Conservation (phyloP, 805 yeast genomes). For the Ogataea neopini region DNA sequence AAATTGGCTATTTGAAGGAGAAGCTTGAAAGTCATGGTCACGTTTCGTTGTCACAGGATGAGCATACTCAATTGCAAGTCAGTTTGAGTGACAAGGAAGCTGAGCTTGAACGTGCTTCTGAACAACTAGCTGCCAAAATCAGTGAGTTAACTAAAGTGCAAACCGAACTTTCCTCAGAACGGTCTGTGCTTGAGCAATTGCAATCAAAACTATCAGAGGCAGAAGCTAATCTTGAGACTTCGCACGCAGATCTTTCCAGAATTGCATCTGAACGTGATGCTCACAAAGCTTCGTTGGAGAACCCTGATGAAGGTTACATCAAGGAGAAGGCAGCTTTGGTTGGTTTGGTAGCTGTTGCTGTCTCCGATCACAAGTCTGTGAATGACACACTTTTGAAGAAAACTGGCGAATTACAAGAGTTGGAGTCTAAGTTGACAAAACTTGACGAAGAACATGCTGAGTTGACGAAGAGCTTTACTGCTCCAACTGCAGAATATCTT, state of each 20-base stretch:
- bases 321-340: constrained; percentile 18
- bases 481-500: neutral
- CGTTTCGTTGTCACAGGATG: constrained; percentile 10
- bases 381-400: neutral
- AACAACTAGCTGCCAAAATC: neutral
- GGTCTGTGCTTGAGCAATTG: constrained; percentile 14
- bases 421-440: neutral
- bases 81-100: neutral
- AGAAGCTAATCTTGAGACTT: neutral
- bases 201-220: neutral
- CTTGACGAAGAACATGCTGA: neutral
- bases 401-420: constrained; percentile 1
- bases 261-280: constrained; percentile 2
- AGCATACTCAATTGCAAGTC: constrained; percentile 4
- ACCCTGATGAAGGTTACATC: constrained; percentile 26
- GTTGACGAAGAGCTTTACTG: neutral
- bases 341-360: constrained; percentile 16
- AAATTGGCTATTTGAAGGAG: constrained; percentile 7
- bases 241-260: neutral
- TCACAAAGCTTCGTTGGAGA: constrained; percentile 10
- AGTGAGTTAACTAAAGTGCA: neutral
- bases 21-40: constrained; percentile 9
- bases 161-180: neutral
- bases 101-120: neutral
- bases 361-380: constrained; percentile 1